Evolutionary conservation across 805 yeast species (phyloP), one percentile per base, ranked within the genome.

Genomic region (Cyberlindnera mississippiensis): DNA sequence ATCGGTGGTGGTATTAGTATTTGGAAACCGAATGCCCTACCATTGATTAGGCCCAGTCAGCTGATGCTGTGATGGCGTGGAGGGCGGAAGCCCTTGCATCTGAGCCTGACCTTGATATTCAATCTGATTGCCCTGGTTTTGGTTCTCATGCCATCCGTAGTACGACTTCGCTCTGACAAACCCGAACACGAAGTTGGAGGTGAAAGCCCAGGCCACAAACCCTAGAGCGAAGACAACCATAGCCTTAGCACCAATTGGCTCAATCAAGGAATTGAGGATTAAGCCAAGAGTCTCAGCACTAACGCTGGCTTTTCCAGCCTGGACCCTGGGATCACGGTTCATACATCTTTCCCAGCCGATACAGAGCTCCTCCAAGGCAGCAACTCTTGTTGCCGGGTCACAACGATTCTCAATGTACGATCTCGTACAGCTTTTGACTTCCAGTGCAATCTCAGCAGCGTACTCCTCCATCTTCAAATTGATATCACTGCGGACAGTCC

Each of bases 231-330:
- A 53, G 4, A 79, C 69, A 4, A 69, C 27, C 34, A 80, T 66
- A 15, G 83, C 76, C 56, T 82, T 80, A 47, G 72, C 62, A 3
- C 86, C 81, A 33, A 85, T 69, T 0, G 88, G 89, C 49, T 83
- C 86, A 15, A 83, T 67, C 41, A 84, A 66, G 0, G 82, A 74
- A 51, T 82, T 80, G 10, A 82, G 50, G 13, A 83, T 64, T 37
- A 75, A 62, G 0, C 89, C 90, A 2, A 84, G 51, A 0, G 82
- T 73, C 41, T 76, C 78, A 1, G 86, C 85, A 45, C 79, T 73
- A 11, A 82, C 65, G 33, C 72, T 68, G 1, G 86, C 70, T 50
- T 78, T 72, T 4, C 80, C 78, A 1, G 71, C 66, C 27, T 62
- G 60, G 8, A 56, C 46, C 7, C 41, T 59, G 48, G 53, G 69